phyloP scores from a whole-genome alignment of 192 early-diverging fungal species.

The Cladochytrium replicatum region DNA sequence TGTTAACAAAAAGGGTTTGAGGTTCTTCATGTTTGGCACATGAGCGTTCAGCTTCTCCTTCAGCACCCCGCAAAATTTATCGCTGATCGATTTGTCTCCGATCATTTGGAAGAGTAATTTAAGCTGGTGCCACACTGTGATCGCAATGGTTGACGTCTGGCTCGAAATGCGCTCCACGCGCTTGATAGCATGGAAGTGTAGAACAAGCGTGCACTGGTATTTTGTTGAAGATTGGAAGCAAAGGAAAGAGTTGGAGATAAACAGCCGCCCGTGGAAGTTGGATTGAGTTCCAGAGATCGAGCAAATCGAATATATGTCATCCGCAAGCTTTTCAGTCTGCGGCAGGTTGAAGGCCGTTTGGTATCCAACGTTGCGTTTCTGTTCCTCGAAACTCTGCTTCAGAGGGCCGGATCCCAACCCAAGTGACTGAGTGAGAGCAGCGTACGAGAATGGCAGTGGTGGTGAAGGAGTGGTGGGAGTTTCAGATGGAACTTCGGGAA shows the following conservation, averaged over 20 bases:
- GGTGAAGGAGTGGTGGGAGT: slow-evolving; percentile 1
- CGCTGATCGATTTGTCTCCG: slow-evolving; percentile 50
- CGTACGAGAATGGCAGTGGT: slow-evolving; percentile 10
- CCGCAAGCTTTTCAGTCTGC: slow-evolving; percentile 58
- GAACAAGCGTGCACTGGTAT: slow-evolving; percentile 60
- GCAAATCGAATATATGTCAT: slow-evolving; percentile 52
- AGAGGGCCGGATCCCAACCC: slow-evolving; percentile 18
- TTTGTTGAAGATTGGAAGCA: slow-evolving; percentile 65
- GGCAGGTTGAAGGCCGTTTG: slow-evolving; percentile 71
- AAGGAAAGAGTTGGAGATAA: slow-evolving; percentile 80
- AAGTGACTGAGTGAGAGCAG: slow-evolving; percentile 34
- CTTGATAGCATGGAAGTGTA: slow-evolving; percentile 85
- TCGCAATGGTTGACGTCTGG: slow-evolving; percentile 60
- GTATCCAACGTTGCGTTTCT: slow-evolving; percentile 70
- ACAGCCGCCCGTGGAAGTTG: slow-evolving; percentile 58
- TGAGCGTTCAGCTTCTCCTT: slow-evolving; percentile 61
- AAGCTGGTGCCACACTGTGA: slow-evolving; percentile 89
- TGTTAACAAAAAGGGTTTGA: slow-evolving; percentile 67
- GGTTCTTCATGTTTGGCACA: slow-evolving; percentile 62
- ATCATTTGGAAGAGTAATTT: slow-evolving; percentile 75
- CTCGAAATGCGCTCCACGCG: slow-evolving; percentile 79
- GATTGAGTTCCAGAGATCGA: slow-evolving; percentile 40
- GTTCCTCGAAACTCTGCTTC: slow-evolving; percentile 45
- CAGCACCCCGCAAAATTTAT: slow-evolving; percentile 73
- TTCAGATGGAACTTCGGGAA: background rate